These are phyloP conservation scores for Euphorbia schlechtendalii DNA, from an alignment of 441 rosid genomes.

Conservation along the genomic window DNA sequence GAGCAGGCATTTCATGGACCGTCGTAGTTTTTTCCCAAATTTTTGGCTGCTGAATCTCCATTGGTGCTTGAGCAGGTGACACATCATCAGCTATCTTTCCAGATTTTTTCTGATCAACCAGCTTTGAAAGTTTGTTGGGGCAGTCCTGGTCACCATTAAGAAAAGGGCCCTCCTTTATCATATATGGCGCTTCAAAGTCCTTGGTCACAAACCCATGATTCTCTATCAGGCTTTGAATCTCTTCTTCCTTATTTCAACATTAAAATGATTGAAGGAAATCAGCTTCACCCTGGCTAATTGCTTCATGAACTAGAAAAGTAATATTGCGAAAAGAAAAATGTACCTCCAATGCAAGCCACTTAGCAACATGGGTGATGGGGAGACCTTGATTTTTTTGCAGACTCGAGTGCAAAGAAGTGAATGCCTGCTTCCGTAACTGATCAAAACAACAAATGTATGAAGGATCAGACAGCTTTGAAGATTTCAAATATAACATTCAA, in stretches of 20 bases:
- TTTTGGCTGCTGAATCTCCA: constrained; percentile 30
- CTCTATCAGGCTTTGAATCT: constrained; percentile 54
- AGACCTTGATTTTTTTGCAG: constrained; percentile 85
- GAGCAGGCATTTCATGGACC: no score
- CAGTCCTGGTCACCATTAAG: constrained; percentile 69
- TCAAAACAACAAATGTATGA: constrained; percentile 25
- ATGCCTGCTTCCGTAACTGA: constrained; percentile 88
- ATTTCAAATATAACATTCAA: neutral
- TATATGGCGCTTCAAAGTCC: constrained; percentile 82
- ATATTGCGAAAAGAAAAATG: constrained; percentile 16
- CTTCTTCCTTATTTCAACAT: constrained; percentile 62
- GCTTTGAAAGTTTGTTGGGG: constrained; percentile 76
- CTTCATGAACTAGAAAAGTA: constrained; percentile 5
- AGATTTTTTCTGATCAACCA: constrained; percentile 74
- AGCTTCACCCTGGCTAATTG: constrained; percentile 11
- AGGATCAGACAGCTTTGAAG: constrained; percentile 20
- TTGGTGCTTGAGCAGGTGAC: constrained; percentile 29
- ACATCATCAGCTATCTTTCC: constrained; percentile 61
- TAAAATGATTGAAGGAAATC: constrained; percentile 27
- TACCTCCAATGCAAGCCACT: constrained; percentile 97
- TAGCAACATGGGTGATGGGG: constrained; percentile 62
- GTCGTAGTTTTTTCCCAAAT: no score
- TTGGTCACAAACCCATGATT: constrained; percentile 71
- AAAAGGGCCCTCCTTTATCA: constrained; percentile 86
- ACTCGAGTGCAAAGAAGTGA: constrained; percentile 79